A percentile compares a stretch with the other conserved stretches of the same genome.
These are phyloP conservation scores for Rusavskia elegans DNA, from an alignment of 495 filamentous ascomycete genomes.

Conservation along the genomic window DNA sequence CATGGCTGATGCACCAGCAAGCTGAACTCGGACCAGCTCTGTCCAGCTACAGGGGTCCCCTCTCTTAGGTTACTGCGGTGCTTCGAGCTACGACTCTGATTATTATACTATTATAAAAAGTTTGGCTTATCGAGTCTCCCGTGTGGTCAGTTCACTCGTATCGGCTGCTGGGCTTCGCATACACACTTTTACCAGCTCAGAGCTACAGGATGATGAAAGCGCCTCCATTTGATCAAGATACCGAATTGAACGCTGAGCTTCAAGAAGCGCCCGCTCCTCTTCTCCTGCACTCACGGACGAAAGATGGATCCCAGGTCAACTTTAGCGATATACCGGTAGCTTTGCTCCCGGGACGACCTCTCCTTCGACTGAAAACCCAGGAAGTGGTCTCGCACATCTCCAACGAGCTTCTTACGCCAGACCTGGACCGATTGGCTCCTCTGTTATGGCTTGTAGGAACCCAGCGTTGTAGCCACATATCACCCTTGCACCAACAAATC, in stretches of 20 bases:
- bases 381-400: neutral
- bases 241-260: neutral
- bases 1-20: neutral
- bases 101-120: neutral
- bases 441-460: constrained; percentile 23
- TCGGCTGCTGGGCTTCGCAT: neutral
- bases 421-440: constrained; percentile 5
- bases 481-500: constrained; percentile 24
- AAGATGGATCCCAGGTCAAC: neutral
- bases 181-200: neutral
- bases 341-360: neutral
- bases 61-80: neutral
- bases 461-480: constrained; percentile 11
- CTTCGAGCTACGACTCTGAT: neutral
- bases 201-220: neutral
- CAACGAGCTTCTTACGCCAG: too few relatives aligned
- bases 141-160: neutral
- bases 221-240: neutral
- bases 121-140: neutral
- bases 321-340: neutral
- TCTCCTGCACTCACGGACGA: neutral
- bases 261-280: neutral
- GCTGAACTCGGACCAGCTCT: neutral
- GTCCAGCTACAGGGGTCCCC: neutral
- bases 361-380: neutral